Conservation (phyloP, 73 alveolate species). For the Urostyla sp. region DNA sequence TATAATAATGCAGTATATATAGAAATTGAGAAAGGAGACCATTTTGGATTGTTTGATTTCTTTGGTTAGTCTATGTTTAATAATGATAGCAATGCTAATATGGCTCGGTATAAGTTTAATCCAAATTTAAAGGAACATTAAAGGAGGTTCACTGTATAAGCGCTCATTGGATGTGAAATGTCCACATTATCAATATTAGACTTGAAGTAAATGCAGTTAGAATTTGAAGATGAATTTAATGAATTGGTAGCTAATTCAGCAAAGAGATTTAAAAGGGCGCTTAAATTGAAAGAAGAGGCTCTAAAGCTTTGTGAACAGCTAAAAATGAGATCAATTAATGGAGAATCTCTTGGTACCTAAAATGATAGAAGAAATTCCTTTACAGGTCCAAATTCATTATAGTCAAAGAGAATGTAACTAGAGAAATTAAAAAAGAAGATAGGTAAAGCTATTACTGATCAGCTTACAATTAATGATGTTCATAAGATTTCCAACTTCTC, state of each 20-base stretch:
- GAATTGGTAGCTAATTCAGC: conserved; percentile 9
- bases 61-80: neutral
- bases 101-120: no score
- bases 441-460: conserved; percentile 16
- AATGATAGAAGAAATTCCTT: no score
- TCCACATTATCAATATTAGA: conserved; percentile 5
- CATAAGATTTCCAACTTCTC: conserved; percentile 5
- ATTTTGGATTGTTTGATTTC: conserved; percentile 36
- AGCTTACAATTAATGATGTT: neutral
- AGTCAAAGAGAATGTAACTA: neutral
- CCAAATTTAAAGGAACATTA: neutral
- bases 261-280: conserved; percentile 20
- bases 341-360: neutral
- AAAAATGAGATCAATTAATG: neutral
- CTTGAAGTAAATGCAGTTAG: conserved; percentile 24
- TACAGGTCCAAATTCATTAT: no score
- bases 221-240: conserved; percentile 31
- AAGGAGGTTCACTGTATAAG: conserved; percentile 45
- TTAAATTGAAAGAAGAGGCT: conserved; percentile 22
- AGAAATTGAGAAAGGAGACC: conserved; percentile 43
- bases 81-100: neutral
- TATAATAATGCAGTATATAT: conserved; percentile 42
- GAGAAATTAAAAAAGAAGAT: neutral
- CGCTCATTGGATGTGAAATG: conserved; percentile 40
- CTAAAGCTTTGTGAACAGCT: conserved; percentile 10